Percentiles rank a stretch among this genome's conserved stretches.
Conservation (phyloP, 129 eudicot species). For the Smallanthus sonchifolius region DNA sequence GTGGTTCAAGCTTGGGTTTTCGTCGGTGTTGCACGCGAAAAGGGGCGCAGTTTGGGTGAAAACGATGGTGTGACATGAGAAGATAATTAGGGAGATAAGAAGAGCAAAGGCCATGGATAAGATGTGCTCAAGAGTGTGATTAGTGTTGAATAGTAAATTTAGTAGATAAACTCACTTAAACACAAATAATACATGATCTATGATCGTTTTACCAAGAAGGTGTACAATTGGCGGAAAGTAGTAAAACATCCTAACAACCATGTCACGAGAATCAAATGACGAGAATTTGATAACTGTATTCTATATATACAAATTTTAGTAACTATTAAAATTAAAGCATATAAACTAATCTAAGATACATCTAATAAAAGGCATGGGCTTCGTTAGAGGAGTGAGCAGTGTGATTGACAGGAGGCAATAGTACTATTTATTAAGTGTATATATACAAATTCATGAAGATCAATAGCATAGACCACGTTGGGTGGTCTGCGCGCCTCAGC, state of each 20-base stretch:
- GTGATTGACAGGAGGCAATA: no score
- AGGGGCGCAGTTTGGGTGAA: conserved; percentile 33
- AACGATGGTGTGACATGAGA: neutral
- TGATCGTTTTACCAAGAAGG: neutral
- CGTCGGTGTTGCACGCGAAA: conserved; percentile 61
- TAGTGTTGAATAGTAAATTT: neutral
- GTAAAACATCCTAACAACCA: conserved; percentile 18
- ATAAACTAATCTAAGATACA: no score
- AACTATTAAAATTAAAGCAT: no score
- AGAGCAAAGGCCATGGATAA: conserved; percentile 7
- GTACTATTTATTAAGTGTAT: no score
- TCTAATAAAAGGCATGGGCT: no score
- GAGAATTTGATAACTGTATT: neutral
- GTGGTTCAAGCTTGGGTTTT: conserved; percentile 33
- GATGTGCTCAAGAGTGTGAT: neutral
- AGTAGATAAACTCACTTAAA: neutral
- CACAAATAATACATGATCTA: conserved; percentile 17
- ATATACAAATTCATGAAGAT: no score
- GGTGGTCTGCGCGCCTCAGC: no score
- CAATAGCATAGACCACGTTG: no score
- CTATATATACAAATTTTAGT: no score
- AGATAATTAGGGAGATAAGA: conserved; percentile 11
- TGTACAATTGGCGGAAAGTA: conserved; percentile 17
- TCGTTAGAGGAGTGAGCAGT: no score
- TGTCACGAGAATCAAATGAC: conserved; percentile 17